These are phyloP conservation scores for Ceratocystis ficicola DNA, from an alignment of 2,329 filamentous ascomycete species.

Conservation along the genomic window DNA sequence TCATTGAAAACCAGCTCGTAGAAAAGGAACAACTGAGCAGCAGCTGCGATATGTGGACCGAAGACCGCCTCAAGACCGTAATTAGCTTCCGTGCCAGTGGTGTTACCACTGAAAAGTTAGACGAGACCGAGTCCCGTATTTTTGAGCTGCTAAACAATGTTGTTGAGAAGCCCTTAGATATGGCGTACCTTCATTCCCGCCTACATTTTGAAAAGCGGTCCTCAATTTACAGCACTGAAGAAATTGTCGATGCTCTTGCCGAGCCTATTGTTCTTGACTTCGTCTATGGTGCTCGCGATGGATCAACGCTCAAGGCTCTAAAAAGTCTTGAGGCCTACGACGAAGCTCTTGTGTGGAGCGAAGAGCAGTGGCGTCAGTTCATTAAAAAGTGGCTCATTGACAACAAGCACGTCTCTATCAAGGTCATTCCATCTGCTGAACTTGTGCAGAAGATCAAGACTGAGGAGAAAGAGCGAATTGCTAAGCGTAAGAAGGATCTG, in stretches of 20 bases:
- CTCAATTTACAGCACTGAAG: conserved; percentile 72
- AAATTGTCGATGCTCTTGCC: conserved; percentile 67
- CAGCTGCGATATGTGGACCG: conserved; percentile 66
- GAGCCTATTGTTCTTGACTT: conserved; percentile 84
- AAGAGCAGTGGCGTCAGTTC: conserved; percentile 72
- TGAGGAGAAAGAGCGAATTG: conserved; percentile 66
- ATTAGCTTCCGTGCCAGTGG: conserved; percentile 79
- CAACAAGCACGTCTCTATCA: conserved; percentile 72
- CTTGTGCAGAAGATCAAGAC: conserved; percentile 70
- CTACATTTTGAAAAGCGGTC: conserved; percentile 70
- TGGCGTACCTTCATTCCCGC: conserved; percentile 82
- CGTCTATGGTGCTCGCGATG: conserved; percentile 76
- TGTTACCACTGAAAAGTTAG: conserved; percentile 76
- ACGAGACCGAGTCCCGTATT: conserved; percentile 71
- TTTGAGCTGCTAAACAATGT: conserved; percentile 75
- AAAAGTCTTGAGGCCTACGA: conserved; percentile 50
- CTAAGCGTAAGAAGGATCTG: conserved; percentile 64
- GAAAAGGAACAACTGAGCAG: conserved; percentile 88
- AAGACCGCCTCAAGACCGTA: conserved; percentile 66
- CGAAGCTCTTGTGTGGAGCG: conserved; percentile 63
- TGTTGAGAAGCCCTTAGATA: conserved; percentile 67
- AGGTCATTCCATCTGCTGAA: conserved; percentile 73
- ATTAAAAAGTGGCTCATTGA: conserved; percentile 74
- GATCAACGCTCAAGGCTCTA: conserved; percentile 56
- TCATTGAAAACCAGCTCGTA: conserved; percentile 83